These are phyloP conservation scores for Trichoderma sp. DNA, from an alignment of 2,329 filamentous ascomycete genomes.

Conservation along the genomic window DNA sequence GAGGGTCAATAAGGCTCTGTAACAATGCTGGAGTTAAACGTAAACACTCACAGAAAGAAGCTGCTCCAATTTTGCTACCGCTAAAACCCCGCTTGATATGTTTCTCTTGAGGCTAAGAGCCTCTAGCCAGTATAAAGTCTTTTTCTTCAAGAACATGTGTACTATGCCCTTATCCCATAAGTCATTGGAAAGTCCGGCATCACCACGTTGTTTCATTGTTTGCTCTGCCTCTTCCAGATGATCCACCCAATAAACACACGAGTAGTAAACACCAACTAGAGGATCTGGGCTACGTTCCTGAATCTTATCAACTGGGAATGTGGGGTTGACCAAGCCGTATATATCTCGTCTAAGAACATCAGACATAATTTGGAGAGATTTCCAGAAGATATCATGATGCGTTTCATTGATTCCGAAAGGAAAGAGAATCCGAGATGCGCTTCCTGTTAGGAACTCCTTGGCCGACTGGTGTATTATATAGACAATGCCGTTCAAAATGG, in stretches of 20 bases:
- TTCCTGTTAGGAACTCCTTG: background rate
- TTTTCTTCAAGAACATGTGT: background rate
- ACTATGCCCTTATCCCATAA: background rate
- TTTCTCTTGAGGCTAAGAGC: background rate
- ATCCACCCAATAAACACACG: background rate
- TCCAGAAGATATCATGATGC: background rate
- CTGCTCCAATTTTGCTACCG: background rate
- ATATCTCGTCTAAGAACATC: background rate
- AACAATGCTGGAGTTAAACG: background rate
- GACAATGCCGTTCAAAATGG: background rate
- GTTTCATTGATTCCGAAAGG: background rate
- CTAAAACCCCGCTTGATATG: background rate
- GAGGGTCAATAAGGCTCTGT: background rate
- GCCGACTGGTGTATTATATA: background rate
- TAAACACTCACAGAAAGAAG: background rate
- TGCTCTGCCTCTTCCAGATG: background rate
- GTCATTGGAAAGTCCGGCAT: background rate
- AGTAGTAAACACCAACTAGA: background rate
- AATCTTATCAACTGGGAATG: background rate
- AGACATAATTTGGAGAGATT: background rate
- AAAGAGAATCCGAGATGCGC: background rate
- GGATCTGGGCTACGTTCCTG: background rate
- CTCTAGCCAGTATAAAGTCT: background rate
- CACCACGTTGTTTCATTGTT: background rate
- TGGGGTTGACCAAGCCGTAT: background rate